Conservation (phyloP, 2,329 filamentous ascomycete genomes). For the Endothia cerciana region DNA sequence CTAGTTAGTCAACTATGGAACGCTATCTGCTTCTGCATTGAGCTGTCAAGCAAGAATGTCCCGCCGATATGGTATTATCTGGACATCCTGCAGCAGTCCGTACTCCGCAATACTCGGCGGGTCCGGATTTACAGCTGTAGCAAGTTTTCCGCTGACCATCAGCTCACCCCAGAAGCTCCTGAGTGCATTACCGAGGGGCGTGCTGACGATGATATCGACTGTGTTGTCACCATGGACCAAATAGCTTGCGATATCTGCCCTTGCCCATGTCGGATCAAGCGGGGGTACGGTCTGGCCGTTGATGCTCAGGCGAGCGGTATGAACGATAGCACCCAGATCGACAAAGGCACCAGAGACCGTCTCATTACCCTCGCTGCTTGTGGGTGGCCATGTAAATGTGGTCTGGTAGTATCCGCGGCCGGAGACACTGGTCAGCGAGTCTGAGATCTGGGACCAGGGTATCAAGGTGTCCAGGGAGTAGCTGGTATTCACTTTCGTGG, state of each 20-base stretch:
- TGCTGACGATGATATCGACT: conserved; percentile 8
- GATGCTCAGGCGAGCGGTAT: conserved; percentile 23
- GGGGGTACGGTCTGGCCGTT: conserved; percentile 19
- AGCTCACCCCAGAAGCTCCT: neutral
- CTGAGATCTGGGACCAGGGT: conserved; percentile 13
- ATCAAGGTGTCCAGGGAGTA: conserved; percentile 11
- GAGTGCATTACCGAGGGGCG: conserved; percentile 12
- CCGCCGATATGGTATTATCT: neutral
- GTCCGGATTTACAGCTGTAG: neutral
- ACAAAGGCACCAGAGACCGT: conserved; percentile 18
- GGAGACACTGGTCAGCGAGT: conserved; percentile 12
- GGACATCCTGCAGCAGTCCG: conserved; percentile 7
- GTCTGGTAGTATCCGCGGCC: conserved; percentile 22
- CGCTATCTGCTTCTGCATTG: no score
- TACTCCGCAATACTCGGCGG: conserved; percentile 6
- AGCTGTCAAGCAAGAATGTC: neutral
- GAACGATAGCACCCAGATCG: conserved; percentile 16
- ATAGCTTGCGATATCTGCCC: conserved; percentile 8
- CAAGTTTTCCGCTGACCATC: neutral
- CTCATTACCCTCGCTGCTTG: neutral
- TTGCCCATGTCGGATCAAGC: conserved; percentile 19
- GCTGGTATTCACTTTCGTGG: conserved; percentile 13
- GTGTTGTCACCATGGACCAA: conserved; percentile 2
- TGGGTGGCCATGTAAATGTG: conserved; percentile 18
- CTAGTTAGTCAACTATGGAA: no score